Evolutionary conservation across 1,139 yeast genomes (phyloP), one percentile per base, ranked within the genome.

Genomic region (Meyerozyma guilliermondii): DNA sequence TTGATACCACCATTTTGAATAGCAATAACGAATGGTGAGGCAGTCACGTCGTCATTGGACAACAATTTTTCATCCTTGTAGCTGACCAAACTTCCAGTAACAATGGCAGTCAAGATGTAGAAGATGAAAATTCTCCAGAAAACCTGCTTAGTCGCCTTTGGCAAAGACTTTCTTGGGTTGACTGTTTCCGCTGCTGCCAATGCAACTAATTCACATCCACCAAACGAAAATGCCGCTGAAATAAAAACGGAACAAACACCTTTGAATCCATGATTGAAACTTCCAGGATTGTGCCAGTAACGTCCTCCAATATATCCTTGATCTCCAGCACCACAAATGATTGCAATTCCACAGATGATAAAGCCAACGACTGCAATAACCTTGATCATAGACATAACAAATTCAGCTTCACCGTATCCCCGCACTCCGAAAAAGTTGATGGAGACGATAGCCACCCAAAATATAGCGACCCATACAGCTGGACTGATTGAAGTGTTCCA

Each of bases 201-300:
- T 43, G 94, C 94, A 45, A 84, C 84, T 56, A 85, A 72, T 64
- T 87, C 95, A 42, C 85, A 79, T 54, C 94, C 94, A 42, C 91
- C 89, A 55, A 86, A 84, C 4, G 96, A 81, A 63, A 87, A 89
- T 6, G 96, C 94, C 23, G 95, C 94, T 27, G 83, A 78, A 41
- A 89, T 88, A 55, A 89, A 85, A 27, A 85, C 85, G n/a, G 87
- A 70, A 55, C 88, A 79, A 24, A 87, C 80, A 51, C 96, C 96
- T 59, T 88, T 87, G 78, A 87, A 45, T 69, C 78, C 76, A 58
- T 67, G 46, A 69, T 75, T 66, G 72, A 71, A 71, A 0, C 87
- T 58, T 8, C 76, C 76, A 2, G 75, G 74, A 30, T 62, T 41
- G 39, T 58, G 60, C 76, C 76, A 71, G 54, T 67, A 65, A 43